Evolutionary conservation across 352 stramenopile genomes (phyloP).

Genomic region (Ophiocytium majus): DNA sequence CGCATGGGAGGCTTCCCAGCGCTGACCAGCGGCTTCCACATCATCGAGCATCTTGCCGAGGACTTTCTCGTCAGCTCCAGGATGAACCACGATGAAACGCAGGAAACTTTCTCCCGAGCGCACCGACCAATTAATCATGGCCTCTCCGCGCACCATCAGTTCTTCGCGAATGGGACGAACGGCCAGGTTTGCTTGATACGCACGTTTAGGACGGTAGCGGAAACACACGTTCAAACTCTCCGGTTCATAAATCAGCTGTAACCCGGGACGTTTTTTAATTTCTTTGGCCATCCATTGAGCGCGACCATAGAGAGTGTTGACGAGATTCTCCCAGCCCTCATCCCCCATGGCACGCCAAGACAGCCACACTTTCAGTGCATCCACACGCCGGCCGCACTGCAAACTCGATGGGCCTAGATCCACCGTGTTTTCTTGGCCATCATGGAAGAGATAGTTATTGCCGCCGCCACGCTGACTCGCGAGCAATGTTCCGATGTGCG

Average conservation of each 20-base stretch:
- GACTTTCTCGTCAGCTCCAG: neutral
- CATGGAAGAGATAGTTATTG: slow-evolving; percentile 15
- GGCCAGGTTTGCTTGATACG: slow-evolving; percentile 4
- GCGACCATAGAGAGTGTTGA: neutral
- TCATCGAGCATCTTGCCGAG: neutral
- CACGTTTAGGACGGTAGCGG: neutral
- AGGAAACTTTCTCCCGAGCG: slow-evolving; percentile 5
- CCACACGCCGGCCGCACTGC: neutral
- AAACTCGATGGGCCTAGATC: neutral
- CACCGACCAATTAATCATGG: slow-evolving; percentile 6
- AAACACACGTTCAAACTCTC: slow-evolving; percentile 17
- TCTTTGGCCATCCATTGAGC: neutral
- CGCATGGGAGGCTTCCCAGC: neutral
- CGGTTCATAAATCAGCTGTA: neutral
- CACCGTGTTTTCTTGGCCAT: slow-evolving; percentile 10
- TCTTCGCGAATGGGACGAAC: slow-evolving; percentile 16
- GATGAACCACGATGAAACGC: slow-evolving; percentile 11
- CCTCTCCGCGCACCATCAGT: slow-evolving; percentile 3
- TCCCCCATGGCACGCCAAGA: slow-evolving; percentile 7
- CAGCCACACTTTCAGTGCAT: slow-evolving; percentile 15
- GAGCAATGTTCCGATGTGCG: slow-evolving; percentile 13
- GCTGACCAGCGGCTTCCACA: slow-evolving; percentile 1
- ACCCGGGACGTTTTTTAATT: neutral
- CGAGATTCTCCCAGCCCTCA: neutral
- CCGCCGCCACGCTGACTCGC: neutral